A percentile compares a stretch with the other conserved stretches of the same genome.
phyloP scores from a whole-genome alignment of 2,329 filamentous ascomycete species.

The Phialophora expanda region DNA sequence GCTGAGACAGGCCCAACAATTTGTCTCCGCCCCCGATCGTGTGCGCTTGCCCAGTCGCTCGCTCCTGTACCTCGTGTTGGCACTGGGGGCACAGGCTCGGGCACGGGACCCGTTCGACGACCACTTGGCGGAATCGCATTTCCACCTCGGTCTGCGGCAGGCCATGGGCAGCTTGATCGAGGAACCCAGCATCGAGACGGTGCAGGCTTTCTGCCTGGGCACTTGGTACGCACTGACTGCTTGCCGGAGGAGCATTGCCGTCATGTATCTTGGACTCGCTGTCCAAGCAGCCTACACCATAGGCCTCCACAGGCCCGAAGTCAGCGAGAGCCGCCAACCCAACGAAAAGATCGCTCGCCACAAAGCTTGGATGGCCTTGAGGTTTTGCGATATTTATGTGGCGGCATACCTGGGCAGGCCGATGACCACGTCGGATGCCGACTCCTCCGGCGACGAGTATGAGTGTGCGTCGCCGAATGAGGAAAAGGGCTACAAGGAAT shows the following conservation, averaged over 20 bases:
- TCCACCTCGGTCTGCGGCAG: background rate
- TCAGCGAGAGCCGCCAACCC: background rate
- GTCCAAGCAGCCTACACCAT: background rate
- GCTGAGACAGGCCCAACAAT: background rate
- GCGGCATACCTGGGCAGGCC: background rate
- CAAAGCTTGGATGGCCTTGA: background rate
- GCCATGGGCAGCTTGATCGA: background rate
- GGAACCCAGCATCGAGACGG: background rate
- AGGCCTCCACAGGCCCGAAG: background rate
- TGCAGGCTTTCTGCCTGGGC: background rate
- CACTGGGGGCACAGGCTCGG: background rate
- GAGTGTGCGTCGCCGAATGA: too few relatives aligned
- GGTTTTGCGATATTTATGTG: background rate
- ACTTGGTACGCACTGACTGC: conserved; percentile 1
- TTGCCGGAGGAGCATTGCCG: background rate
- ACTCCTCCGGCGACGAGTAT: background rate
- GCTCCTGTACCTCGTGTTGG: background rate
- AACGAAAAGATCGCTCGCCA: background rate
- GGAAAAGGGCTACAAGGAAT: background rate
- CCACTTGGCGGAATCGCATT: background rate
- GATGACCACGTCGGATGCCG: background rate
- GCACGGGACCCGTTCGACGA: background rate
- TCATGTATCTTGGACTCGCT: background rate
- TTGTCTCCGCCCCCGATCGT: background rate
- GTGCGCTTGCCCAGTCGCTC: background rate